Conservation (phyloP, 176 grass and related monocot species). For the Oryza glumipatula region DNA sequence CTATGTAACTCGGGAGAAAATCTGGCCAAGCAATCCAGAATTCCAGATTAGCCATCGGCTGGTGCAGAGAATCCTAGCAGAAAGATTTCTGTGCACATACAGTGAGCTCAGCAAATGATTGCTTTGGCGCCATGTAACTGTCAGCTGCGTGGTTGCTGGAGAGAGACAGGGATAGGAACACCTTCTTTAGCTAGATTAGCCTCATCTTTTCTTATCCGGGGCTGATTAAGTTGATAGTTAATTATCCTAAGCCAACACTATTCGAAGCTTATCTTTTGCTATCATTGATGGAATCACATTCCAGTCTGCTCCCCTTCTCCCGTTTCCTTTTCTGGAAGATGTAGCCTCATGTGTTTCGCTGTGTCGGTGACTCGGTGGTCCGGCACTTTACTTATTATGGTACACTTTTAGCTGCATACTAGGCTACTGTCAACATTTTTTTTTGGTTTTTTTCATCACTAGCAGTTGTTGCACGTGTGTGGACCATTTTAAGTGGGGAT, state of each 20-base stretch:
- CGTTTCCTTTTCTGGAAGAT: slow-evolving; percentile 51
- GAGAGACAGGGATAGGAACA: not conserved
- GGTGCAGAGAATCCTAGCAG: slow-evolving; percentile 38
- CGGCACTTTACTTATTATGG: slow-evolving; percentile 5
- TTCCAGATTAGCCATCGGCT: not conserved
- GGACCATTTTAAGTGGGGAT: not conserved
- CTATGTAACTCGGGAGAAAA: not conserved
- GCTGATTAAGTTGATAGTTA: slow-evolving; percentile 34
- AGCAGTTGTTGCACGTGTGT: not conserved
- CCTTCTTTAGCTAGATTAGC: slow-evolving; percentile 18
- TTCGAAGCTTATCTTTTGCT: slow-evolving; percentile 28
- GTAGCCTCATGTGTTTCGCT: not conserved
- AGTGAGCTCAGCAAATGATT: slow-evolving; percentile 51
- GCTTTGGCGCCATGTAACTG: slow-evolving; percentile 43
- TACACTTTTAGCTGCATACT: slow-evolving; percentile 19
- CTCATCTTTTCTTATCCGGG: slow-evolving; percentile 15
- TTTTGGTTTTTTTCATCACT: not conserved
- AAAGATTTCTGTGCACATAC: slow-evolving; percentile 29
- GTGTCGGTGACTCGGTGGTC: slow-evolving; percentile 23
- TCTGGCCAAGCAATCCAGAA: not conserved
- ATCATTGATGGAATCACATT: slow-evolving; percentile 23
- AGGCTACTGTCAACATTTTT: slow-evolving; percentile 2
- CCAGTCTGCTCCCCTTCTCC: not conserved
- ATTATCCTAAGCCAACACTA: not conserved
- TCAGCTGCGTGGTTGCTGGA: slow-evolving; percentile 19